Percentiles rank a stretch among this genome's conserved stretches.
Evolutionary conservation across 768 basidiomycete species (phyloP).

Genomic region (Leccinellum albellum): DNA sequence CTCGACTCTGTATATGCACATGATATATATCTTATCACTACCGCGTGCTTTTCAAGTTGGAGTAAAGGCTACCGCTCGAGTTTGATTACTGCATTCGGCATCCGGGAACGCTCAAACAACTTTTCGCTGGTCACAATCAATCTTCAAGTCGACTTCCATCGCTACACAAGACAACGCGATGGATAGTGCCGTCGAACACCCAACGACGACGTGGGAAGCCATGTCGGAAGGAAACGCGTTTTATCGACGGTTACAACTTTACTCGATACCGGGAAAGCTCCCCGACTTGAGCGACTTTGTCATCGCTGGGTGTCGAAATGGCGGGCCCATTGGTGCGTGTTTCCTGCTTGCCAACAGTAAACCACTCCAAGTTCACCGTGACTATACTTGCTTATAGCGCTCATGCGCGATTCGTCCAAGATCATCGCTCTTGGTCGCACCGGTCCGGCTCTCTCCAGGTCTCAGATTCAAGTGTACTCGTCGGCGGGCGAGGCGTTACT

Average conservation of each 20-base stretch:
- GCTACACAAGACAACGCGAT: conserved; percentile 10
- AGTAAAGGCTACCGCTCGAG: no score
- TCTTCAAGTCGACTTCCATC: not conserved
- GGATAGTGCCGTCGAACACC: conserved; percentile 56
- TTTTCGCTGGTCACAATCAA: not conserved
- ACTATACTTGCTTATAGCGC: conserved; percentile 44
- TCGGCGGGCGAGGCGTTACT: conserved; percentile 73
- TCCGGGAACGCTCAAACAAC: not conserved
- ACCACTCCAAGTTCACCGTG: conserved; percentile 2
- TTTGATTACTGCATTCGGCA: conserved; percentile 3
- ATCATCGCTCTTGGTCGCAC: conserved; percentile 66
- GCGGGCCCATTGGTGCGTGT: conserved; percentile 80
- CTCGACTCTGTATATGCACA: not conserved
- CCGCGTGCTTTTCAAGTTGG: no score
- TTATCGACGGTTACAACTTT: conserved; percentile 82
- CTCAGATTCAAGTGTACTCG: conserved; percentile 86
- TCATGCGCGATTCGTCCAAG: conserved; percentile 84
- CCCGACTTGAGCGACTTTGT: conserved; percentile 77
- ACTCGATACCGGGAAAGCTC: conserved; percentile 75
- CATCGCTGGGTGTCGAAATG: conserved; percentile 76
- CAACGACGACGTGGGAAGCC: conserved; percentile 84
- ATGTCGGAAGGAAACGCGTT: conserved; percentile 86
- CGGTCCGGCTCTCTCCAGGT: conserved; percentile 56
- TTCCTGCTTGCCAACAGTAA: not conserved
- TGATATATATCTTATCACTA: not conserved